Evolutionary conservation across 2,329 filamentous ascomycete species (phyloP).

Genomic region (Calonectria hawksworthii): DNA sequence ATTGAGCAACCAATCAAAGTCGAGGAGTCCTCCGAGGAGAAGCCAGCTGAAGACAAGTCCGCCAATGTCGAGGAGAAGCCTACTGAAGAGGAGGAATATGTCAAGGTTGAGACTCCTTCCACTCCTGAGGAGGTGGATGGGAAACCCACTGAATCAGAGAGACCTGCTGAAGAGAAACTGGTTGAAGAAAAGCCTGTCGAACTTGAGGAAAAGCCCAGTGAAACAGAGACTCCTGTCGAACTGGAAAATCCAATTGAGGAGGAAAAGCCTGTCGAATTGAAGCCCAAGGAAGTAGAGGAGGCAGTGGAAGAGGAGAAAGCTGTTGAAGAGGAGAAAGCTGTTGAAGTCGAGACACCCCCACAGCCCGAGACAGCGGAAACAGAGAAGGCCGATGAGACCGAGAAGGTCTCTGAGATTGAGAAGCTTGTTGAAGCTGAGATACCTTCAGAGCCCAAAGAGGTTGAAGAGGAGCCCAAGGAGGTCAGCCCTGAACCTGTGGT

Average conservation of each 20-base stretch:
- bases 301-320: background rate
- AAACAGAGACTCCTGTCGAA: background rate
- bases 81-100: background rate
- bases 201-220: too few relatives aligned
- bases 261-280: background rate
- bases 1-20: too few relatives aligned
- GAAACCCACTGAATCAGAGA: background rate
- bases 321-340: background rate
- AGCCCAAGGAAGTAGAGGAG: background rate
- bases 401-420: too few relatives aligned
- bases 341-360: background rate
- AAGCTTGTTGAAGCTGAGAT: too few relatives aligned
- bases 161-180: background rate
- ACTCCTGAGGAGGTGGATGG: too few relatives aligned
- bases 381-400: too few relatives aligned
- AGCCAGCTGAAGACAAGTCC: background rate
- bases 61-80: background rate
- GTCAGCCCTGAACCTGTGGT: too few relatives aligned
- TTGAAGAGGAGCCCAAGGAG: too few relatives aligned
- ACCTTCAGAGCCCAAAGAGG: too few relatives aligned
- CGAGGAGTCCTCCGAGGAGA: too few relatives aligned
- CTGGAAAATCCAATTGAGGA: background rate
- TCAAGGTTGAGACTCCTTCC: constrained; percentile 1
- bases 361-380: too few relatives aligned
- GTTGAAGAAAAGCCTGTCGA: background rate